Evolutionary conservation across 345 rosid species (phyloP).

Genomic region (Eucalyptus brandiana): DNA sequence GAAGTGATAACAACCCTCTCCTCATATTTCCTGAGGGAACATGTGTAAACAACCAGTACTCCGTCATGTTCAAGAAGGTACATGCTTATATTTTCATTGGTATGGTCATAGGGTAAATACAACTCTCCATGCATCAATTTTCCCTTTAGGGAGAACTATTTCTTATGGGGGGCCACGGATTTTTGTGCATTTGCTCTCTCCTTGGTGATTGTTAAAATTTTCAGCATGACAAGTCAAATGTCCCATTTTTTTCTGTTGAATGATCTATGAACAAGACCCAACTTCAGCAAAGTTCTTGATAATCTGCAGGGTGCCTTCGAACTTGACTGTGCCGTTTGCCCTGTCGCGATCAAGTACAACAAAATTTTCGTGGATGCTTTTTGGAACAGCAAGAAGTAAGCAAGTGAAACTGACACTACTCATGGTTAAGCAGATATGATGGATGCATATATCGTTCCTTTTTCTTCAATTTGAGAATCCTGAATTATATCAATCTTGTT

Average conservation of each 20-base stretch:
- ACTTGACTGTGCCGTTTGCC: slow-evolving; percentile 94
- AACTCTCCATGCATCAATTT: neutral
- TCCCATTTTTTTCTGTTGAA: neutral
- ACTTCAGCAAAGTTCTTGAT: neutral
- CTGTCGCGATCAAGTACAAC: slow-evolving; percentile 92
- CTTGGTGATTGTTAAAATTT: neutral
- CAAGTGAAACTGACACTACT: neutral
- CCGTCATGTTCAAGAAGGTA: slow-evolving; percentile 99
- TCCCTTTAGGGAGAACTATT: neutral
- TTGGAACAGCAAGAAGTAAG: slow-evolving; percentile 98
- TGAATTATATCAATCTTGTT: neutral
- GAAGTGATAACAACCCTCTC: slow-evolving; percentile 85
- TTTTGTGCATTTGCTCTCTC: neutral
- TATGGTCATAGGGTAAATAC: neutral
- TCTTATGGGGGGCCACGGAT: neutral
- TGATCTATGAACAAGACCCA: neutral
- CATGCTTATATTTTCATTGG: neutral
- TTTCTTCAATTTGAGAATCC: neutral
- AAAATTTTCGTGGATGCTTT: slow-evolving; percentile 97
- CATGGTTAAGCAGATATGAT: neutral
- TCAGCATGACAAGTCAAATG: neutral
- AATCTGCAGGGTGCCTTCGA: slow-evolving; percentile 84
- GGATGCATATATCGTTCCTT: neutral
- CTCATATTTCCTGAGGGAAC: slow-evolving; percentile 99
- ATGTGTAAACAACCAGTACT: slow-evolving; percentile 87